phyloP scores from a whole-genome alignment of 75 land plant species.

The Isoetes taiwanensis region DNA sequence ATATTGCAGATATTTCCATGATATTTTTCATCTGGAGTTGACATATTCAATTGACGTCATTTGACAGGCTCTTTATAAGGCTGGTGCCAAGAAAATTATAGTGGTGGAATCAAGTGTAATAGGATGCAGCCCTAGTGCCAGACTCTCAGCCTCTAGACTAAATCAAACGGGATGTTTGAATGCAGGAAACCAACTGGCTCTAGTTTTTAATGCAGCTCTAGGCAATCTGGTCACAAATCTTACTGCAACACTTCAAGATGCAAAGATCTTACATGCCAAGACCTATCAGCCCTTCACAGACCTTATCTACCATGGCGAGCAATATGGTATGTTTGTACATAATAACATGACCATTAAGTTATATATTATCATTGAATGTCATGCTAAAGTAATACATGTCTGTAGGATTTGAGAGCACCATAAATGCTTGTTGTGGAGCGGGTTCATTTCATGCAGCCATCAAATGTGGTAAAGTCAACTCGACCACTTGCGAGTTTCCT shows the following conservation, averaged over 20 bases:
- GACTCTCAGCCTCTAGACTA: too few species aligned
- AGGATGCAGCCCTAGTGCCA: slow-evolving; percentile 1
- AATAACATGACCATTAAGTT: background rate
- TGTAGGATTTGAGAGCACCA: background rate
- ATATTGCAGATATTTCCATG: background rate
- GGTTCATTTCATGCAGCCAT: too few species aligned
- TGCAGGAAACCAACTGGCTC: background rate
- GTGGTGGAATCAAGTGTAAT: too few species aligned
- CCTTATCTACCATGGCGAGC: too few species aligned
- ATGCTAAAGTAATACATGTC: background rate
- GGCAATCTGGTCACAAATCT: background rate
- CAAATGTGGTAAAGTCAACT: background rate
- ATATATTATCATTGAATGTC: background rate
- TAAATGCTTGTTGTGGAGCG: slow-evolving; percentile 3
- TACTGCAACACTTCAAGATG: background rate
- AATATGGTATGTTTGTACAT: background rate
- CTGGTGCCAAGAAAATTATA: too few species aligned
- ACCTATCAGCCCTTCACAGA: too few species aligned
- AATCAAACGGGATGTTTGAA: background rate
- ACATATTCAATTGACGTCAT: background rate
- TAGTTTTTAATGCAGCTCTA: background rate
- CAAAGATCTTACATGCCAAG: background rate
- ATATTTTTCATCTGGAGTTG: background rate
- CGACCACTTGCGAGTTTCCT: background rate
- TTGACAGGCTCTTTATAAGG: background rate